phyloP scores from a whole-genome alignment of 2,329 filamentous ascomycete species.

The Talaromyces sp. region DNA sequence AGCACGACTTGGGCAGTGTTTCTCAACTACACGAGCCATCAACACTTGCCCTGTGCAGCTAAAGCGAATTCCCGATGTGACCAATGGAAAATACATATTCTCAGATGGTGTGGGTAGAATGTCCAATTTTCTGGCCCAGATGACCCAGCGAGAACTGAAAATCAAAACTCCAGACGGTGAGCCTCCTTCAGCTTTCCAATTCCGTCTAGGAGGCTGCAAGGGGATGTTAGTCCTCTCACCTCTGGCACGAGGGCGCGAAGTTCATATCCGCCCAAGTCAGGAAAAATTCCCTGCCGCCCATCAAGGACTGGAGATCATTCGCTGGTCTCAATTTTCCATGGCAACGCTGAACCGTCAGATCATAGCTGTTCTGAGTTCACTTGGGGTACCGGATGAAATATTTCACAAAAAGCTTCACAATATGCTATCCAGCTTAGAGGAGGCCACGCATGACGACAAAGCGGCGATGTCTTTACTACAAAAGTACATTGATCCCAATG shows the following conservation, averaged over 20 bases:
- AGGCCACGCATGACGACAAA: slow-evolving; percentile 60
- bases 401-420: slow-evolving; percentile 63
- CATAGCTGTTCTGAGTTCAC: slow-evolving; percentile 73
- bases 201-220: slow-evolving; percentile 88
- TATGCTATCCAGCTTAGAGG: slow-evolving; percentile 64
- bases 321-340: slow-evolving; percentile 67
- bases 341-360: slow-evolving; percentile 86
- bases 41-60: slow-evolving; percentile 55
- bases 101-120: slow-evolving; percentile 93
- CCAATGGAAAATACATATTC: slow-evolving; percentile 65
- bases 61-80: slow-evolving; percentile 63
- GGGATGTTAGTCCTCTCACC: slow-evolving; percentile 76
- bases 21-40: slow-evolving; percentile 83
- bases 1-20: slow-evolving; percentile 86
- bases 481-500: slow-evolving; percentile 78
- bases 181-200: slow-evolving; percentile 80
- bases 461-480: slow-evolving; percentile 64
- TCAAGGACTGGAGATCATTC: slow-evolving; percentile 76
- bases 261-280: slow-evolving; percentile 79
- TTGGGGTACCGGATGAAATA: slow-evolving; percentile 63
- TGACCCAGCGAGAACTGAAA: slow-evolving; percentile 66
- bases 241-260: slow-evolving; percentile 58
- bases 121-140: slow-evolving; percentile 67
- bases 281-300: slow-evolving; percentile 73
- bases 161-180: slow-evolving; percentile 49